Base-by-base conservation (phyloP, 441 rosid genomes). In the Manihot esculenta region DNA sequence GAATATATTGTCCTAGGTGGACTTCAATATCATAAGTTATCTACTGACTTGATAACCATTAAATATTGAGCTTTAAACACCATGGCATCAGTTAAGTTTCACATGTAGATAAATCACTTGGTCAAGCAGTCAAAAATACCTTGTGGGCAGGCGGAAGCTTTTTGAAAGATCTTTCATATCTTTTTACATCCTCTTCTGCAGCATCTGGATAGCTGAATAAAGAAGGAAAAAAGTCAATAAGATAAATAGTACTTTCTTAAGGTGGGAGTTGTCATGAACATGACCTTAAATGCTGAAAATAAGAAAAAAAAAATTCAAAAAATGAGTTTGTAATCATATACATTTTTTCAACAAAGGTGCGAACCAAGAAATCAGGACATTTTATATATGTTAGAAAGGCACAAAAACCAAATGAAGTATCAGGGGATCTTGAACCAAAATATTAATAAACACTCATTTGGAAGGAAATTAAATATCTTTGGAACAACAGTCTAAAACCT, bases 151-250 rank as follows among this genome's bases (percentile, higher is more conserved):
- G 82, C 50, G 92, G 80, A 72, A 94, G 92, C 88, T 89, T 92
- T 77, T 76, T 84, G 63, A 78, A 92, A 54, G 90, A 91, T 82
- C 87, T 83, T 82, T 95, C 98, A 77, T 83, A 91, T 84, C 87
- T 80, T 66, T 76, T 87, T 61, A 95, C 87, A 86, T 91, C 99
- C 73, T 91, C 94, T 69, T 89, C 92, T 1, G 98, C 82, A 61
- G 98, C 94, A 61, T 92, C 97, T 0, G 94, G 96, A 76, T 95
- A 95, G 82, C 97, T 95, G 71, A 72, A 72, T 18, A 26, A 48
- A 5, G 1, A 12, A 56, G 7, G 41, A 21, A 33, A 30, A 15
- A 62, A 57, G 9, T 14, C 1, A 30, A 44, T 15, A 66, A 53
- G 24, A 26, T 64, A 21, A 21, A 44, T 18, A 51, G 23, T 18